phyloP scores from a whole-genome alignment of 495 filamentous ascomycete genomes.

The Penicillium longicatenatum region DNA sequence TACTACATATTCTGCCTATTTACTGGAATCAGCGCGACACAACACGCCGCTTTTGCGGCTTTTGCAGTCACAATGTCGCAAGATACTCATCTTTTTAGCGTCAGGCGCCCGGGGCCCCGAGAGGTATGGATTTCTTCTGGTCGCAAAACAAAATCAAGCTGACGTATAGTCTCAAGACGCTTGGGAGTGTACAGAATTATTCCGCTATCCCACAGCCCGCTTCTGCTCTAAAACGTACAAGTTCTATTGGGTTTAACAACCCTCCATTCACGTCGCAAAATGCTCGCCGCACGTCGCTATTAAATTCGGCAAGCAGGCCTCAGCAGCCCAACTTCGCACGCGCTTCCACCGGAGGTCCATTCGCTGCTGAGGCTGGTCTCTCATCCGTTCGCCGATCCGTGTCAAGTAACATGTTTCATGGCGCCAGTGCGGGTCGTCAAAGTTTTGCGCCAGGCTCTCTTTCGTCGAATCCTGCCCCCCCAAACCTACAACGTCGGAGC shows the following conservation, averaged over 20 bases:
- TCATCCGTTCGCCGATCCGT: constrained; percentile 87
- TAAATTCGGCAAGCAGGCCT: constrained; percentile 84
- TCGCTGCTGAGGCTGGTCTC: constrained; percentile 71
- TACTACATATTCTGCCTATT: background rate
- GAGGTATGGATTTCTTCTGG: constrained; percentile 55
- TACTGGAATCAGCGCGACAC: constrained; percentile 1
- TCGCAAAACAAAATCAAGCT: constrained; percentile 22
- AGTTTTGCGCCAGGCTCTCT: constrained; percentile 69
- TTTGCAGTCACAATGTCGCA: constrained; percentile 63
- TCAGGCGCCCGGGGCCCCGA: constrained; percentile 60
- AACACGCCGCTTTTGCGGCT: constrained; percentile 37
- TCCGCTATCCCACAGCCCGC: constrained; percentile 82
- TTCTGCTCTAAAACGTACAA: constrained; percentile 96
- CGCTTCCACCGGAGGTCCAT: constrained; percentile 74
- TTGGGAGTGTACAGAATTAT: constrained; percentile 75
- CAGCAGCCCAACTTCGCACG: constrained; percentile 84
- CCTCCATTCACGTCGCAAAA: constrained; percentile 67
- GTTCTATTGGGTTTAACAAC: constrained; percentile 71
- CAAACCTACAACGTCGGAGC: constrained; percentile 68
- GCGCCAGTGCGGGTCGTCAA: constrained; percentile 59
- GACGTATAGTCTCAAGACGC: constrained; percentile 56
- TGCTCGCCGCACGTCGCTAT: constrained; percentile 77
- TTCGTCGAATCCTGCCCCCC: constrained; percentile 46
- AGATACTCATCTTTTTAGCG: constrained; percentile 72
- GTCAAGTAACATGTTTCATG: constrained; percentile 64